phyloP scores from a whole-genome alignment of 257 asterid genomes.

The Oldenlandia corymbosa region DNA sequence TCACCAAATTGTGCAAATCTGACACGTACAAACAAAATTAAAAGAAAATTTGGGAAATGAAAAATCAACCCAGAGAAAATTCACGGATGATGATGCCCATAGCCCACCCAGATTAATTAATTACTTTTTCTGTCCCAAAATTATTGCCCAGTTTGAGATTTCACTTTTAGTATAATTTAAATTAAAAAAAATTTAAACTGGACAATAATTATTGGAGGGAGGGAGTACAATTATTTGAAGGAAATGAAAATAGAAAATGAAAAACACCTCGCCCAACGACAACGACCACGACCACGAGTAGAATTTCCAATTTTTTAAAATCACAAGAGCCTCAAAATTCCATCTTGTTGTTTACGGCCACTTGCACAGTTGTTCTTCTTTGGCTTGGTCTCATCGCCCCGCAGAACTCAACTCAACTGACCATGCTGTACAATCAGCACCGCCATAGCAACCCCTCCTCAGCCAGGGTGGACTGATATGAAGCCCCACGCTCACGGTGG shows the following conservation, averaged over 20 bases:
- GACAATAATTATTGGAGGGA: too few species aligned
- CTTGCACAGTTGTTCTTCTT: not conserved
- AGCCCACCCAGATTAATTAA: too few species aligned
- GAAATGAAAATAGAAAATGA: not conserved
- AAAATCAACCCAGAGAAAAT: too few species aligned
- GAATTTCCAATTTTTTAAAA: not conserved
- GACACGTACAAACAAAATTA: constrained; percentile 26
- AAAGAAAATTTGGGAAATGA: too few species aligned
- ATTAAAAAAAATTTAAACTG: too few species aligned
- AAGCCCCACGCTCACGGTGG: constrained; percentile 25
- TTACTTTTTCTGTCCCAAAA: too few species aligned
- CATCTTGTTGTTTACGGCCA: not conserved
- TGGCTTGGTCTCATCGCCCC: constrained; percentile 9
- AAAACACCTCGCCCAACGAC: not conserved
- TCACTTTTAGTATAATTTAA: too few species aligned
- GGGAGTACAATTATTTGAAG: too few species aligned
- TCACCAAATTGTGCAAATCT: constrained; percentile 19
- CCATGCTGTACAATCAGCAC: constrained; percentile 4
- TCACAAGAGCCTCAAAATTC: not conserved
- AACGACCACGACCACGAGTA: too few species aligned
- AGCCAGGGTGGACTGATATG: constrained; percentile 16
- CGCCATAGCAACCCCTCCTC: not conserved
- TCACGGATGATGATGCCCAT: too few species aligned
- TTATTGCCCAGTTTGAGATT: too few species aligned
- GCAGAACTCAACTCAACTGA: constrained; percentile 8